Evolutionary conservation across 225 moss, liverwort and hornwort species (phyloP).

Genomic region (Physcomitrium patens): DNA sequence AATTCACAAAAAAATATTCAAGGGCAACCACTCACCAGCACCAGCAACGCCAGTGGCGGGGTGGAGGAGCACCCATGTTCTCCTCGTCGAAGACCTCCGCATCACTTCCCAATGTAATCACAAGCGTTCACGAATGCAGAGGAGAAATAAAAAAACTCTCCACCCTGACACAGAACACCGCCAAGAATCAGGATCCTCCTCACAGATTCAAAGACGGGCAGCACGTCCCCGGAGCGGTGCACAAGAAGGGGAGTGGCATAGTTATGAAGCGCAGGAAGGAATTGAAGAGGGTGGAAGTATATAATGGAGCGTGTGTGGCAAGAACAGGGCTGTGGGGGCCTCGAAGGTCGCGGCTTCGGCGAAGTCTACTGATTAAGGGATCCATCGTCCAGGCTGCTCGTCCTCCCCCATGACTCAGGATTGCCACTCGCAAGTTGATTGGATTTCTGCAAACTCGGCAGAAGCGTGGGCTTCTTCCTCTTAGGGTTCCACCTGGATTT

Average conservation of each 20-base stretch:
- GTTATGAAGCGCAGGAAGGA: neutral
- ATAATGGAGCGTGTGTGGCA: too few relatives aligned
- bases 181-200: too few relatives aligned
- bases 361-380: neutral
- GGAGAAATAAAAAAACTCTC: neutral
- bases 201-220: neutral
- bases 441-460: too few relatives aligned
- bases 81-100: constrained; percentile 67
- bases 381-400: too few relatives aligned
- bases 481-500: too few relatives aligned
- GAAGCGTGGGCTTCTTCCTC: too few relatives aligned
- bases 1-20: constrained; percentile 12
- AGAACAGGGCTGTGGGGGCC: neutral
- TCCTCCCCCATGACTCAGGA: too few relatives aligned
- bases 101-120: constrained; percentile 38
- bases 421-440: too few relatives aligned
- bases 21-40: constrained; percentile 50
- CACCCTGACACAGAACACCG: constrained; percentile 26
- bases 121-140: constrained; percentile 16
- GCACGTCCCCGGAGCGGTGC: neutral
- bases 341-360: constrained; percentile 29
- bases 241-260: neutral
- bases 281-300: neutral
- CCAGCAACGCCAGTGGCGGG: constrained; percentile 70
- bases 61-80: constrained; percentile 64